Percentiles rank a stretch among this genome's conserved stretches.
These are phyloP conservation scores for Diaporthe sp. DNA, from an alignment of 2,329 filamentous ascomycete species.

Conservation along the genomic window DNA sequence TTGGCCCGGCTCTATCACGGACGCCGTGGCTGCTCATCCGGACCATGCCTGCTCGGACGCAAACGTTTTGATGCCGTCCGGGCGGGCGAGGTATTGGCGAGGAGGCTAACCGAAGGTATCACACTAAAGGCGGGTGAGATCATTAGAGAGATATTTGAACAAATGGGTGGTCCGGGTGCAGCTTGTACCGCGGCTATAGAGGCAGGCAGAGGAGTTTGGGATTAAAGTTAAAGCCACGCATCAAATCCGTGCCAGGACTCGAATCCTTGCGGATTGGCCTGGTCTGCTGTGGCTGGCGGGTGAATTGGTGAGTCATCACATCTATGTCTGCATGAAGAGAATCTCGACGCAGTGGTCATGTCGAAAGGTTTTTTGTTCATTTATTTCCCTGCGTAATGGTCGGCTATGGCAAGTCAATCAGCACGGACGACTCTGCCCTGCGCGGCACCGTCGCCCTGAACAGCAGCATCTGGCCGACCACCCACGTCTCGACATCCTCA, in stretches of 20 bases:
- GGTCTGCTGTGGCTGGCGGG: background rate
- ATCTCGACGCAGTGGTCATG: too few relatives aligned
- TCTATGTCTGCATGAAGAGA: too few relatives aligned
- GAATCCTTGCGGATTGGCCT: too few relatives aligned
- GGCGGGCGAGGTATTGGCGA: background rate
- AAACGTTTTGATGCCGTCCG: too few relatives aligned
- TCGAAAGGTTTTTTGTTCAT: background rate
- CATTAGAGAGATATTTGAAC: background rate
- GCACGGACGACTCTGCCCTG: slow-evolving; percentile 3
- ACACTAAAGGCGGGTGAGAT: background rate
- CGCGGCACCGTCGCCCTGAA: slow-evolving; percentile 53
- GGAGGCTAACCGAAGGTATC: background rate
- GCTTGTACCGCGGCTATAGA: background rate
- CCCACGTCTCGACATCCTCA: slow-evolving; percentile 54
- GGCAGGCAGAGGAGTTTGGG: too few relatives aligned
- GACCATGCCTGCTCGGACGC: background rate
- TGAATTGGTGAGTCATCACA: background rate
- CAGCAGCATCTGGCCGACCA: slow-evolving; percentile 56
- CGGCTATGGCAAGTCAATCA: slow-evolving; percentile 25
- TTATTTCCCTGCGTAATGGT: background rate
- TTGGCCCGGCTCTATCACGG: background rate
- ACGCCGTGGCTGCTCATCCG: background rate
- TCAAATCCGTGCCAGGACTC: too few relatives aligned
- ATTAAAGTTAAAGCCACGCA: background rate
- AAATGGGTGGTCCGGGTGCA: too few relatives aligned